Percentiles rank a stretch among this genome's conserved stretches.
Evolutionary conservation across 176 grass and related monocot species (phyloP).

Genomic region (Dactylis glomerata): DNA sequence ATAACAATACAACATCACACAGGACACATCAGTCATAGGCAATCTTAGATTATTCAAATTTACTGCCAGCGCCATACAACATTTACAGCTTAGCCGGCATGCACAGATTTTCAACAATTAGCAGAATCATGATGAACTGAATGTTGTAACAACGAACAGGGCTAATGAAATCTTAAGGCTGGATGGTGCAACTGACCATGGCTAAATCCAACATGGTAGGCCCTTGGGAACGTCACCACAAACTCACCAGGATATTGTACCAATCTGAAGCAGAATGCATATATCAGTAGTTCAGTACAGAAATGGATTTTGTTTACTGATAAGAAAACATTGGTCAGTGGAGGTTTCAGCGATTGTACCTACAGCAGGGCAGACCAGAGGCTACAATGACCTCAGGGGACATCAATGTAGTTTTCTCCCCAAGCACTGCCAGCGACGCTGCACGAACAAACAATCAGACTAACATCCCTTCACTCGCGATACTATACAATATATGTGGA

Average conservation of each 20-base stretch:
- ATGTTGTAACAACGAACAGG: background rate
- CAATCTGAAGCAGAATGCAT: conserved; percentile 58
- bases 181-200: conserved; percentile 60
- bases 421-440: conserved; percentile 80
- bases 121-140: background rate
- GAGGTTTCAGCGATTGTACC: conserved; percentile 41
- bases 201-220: conserved; percentile 94
- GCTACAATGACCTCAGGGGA: conserved; percentile 79
- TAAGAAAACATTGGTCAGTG: background rate
- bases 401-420: conserved; percentile 92
- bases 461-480: background rate
- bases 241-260: conserved; percentile 98
- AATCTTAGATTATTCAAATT: background rate
- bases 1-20: background rate
- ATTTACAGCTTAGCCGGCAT: background rate
- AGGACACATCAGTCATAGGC: background rate
- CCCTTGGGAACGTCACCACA: conserved; percentile 97
- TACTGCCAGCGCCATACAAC: background rate
- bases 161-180: background rate
- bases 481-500: background rate
- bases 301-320: conserved; percentile 1
- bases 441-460: conserved; percentile 34
- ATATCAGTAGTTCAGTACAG: background rate
- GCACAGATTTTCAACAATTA: background rate
- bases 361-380: conserved; percentile 78